phyloP scores from a whole-genome alignment of 805 yeast genomes.

The Barnettozyma populi region DNA sequence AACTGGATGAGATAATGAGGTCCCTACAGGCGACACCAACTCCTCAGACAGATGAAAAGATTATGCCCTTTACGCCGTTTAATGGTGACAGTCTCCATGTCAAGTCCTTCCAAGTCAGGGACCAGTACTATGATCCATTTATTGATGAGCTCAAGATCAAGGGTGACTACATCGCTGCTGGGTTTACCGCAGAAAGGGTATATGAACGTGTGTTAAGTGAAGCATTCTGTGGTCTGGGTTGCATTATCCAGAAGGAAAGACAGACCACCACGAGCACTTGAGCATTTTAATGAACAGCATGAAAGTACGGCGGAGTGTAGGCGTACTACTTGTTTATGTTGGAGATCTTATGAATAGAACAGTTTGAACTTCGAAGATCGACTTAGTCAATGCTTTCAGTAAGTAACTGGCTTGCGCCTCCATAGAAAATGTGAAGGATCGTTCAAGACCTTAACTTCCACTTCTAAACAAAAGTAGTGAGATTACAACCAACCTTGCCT shows the following conservation, averaged over 20 bases:
- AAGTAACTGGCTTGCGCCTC: too few species aligned
- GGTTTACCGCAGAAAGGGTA: constrained; percentile 67
- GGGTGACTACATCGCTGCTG: constrained; percentile 75
- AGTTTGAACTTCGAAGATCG: too few species aligned
- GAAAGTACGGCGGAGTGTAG: neutral
- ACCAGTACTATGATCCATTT: constrained; percentile 58
- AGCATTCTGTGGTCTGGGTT: constrained; percentile 87
- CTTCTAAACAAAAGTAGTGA: too few species aligned
- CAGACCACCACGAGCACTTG: neutral
- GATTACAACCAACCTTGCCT: too few species aligned
- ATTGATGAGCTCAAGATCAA: constrained; percentile 47
- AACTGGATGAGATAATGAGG: constrained; percentile 34
- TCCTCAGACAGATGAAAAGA: constrained; percentile 7
- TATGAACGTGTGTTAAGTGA: constrained; percentile 76
- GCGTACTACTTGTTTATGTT: neutral
- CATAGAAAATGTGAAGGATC: too few species aligned
- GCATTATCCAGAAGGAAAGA: constrained; percentile 64
- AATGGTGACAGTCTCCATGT: constrained; percentile 73
- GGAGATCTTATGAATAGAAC: too few species aligned
- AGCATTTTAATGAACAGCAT: neutral
- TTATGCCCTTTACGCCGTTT: constrained; percentile 87
- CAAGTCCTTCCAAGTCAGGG: constrained; percentile 43
- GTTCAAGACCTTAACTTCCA: too few species aligned
- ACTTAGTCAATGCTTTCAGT: too few species aligned
- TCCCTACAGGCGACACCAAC: constrained; percentile 30